Evolutionary conservation across 495 filamentous ascomycete genomes (phyloP).

Genomic region (Neurospora sp.): DNA sequence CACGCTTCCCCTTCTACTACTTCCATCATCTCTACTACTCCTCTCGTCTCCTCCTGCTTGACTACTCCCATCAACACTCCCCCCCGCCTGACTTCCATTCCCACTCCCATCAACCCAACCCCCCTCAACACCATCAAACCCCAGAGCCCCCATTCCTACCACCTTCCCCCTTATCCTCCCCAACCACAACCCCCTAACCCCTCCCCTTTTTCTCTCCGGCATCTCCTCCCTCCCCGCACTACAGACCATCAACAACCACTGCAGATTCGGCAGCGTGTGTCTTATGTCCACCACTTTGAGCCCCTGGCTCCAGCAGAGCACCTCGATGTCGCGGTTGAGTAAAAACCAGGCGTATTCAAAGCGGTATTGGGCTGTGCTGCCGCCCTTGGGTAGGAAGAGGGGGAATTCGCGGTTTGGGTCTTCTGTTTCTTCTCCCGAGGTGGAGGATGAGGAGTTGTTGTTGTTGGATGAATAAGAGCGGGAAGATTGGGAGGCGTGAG

Average conservation of each 20-base stretch:
- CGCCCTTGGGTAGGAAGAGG: conserved; percentile 58
- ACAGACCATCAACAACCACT: conserved; percentile 81
- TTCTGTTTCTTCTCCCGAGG: background rate
- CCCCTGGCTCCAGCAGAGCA: conserved; percentile 63
- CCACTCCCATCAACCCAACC: conserved; percentile 8
- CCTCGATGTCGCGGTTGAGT: conserved; percentile 87
- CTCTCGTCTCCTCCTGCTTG: background rate
- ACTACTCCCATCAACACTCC: background rate
- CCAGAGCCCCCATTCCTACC: conserved; percentile 8
- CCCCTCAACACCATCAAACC: background rate
- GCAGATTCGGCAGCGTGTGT: conserved; percentile 85
- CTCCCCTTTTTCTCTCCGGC: conserved; percentile 67
- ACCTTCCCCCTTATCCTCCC: conserved; percentile 23
- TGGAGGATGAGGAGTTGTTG: background rate
- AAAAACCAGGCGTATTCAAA: conserved; percentile 95
- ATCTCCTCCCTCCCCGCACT: conserved; percentile 69
- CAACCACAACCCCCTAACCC: conserved; percentile 54
- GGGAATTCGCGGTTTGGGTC: conserved; percentile 62
- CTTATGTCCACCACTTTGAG: conserved; percentile 75
- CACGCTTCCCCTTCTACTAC: conserved; percentile 38
- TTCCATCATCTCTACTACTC: conserved; percentile 9
- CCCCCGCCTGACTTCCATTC: background rate
- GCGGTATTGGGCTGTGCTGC: conserved; percentile 58
- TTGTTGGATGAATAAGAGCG: background rate
- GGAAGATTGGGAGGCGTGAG: background rate